Base-by-base conservation (phyloP, 805 yeast genomes). In the Cyberlindnera americana region DNA sequence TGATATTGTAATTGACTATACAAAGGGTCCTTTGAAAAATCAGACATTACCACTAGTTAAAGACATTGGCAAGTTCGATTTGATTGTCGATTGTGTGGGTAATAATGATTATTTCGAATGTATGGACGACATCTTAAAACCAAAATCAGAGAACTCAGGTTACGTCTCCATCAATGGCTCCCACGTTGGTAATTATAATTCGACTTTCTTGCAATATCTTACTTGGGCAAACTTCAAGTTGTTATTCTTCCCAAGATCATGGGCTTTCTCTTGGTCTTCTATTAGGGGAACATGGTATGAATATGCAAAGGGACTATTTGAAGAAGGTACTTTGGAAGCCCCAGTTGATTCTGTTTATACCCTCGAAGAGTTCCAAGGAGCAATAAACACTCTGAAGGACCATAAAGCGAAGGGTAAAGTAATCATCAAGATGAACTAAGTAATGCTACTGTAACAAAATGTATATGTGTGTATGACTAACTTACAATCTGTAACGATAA, bases 71-170 rank as follows among this genome's bases (percentile, higher is more conserved):
- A 65, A 71, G 45, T 84, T 78, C 50, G 87, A 83, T 53, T 54
- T 73, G 10, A 75, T 84, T 31, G 54, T 78, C 21, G 95, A 86
- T 61, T 70, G 81, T 38, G 77, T 75, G 37, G 90, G 95, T 27
- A 75, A 73, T 39, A 56, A 56, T 19, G 75, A 71, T 15, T 69
- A 80, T 16, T 66, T 77, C 38, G 56, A 65, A 3, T 57, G 68
- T 11, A 64, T 75, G 38, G 52, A 61, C 5, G 49, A 63, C 28
- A 64, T 68, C 16, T 60, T 83, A 46, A 73, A 75, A 48, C 69
- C 74, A 26, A 64, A 64, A 35, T 46, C 59, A 19, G 67, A 69
- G 34, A 72, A 76, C 11, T 70, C 79, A 6, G 64, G 66, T 23
- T 83, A 71, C 51, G 60, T 70, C 10, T 69, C 83, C 9, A 65